Conservation (phyloP, 2,329 filamentous ascomycete species). For the Alternaria sp. region DNA sequence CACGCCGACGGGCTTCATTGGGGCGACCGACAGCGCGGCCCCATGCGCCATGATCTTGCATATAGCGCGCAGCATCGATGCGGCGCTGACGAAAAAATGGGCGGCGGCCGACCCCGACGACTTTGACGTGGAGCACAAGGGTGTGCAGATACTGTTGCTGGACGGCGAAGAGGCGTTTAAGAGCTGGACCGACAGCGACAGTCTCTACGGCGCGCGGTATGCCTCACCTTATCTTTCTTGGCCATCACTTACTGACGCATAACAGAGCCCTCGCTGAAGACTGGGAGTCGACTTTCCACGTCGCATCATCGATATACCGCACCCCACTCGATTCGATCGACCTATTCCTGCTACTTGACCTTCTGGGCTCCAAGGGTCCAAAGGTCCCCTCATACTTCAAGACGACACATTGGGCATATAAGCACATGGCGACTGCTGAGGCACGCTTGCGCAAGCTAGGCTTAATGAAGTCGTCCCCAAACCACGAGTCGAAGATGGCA, state of each 20-base stretch:
- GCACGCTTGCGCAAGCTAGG: constrained; percentile 71
- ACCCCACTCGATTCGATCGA: constrained; percentile 81
- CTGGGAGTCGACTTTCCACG: constrained; percentile 78
- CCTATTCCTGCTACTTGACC: constrained; percentile 87
- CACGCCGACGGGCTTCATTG: constrained; percentile 84
- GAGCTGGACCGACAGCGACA: constrained; percentile 80
- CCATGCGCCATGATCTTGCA: constrained; percentile 95
- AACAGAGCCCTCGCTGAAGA: constrained; percentile 62
- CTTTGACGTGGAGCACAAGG: constrained; percentile 70
- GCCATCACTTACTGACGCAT: too few relatives aligned
- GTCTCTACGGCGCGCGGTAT: constrained; percentile 85
- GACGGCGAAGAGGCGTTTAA: constrained; percentile 95
- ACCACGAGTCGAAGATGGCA: constrained; percentile 53
- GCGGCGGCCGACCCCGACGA: constrained; percentile 59
- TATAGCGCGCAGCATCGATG: constrained; percentile 79
- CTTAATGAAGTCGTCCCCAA: constrained; percentile 69
- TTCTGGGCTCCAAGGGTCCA: constrained; percentile 76
- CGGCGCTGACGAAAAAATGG: constrained; percentile 86
- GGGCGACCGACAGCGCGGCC: constrained; percentile 90
- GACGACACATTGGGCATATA: constrained; percentile 93
- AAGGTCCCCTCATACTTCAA: constrained; percentile 85
- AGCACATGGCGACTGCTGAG: constrained; percentile 77
- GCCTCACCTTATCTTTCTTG: too few relatives aligned
- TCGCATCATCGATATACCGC: constrained; percentile 74
- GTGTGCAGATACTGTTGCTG: constrained; percentile 87